Conservation (phyloP, 106 monocot species). For the Posidonia australis region DNA sequence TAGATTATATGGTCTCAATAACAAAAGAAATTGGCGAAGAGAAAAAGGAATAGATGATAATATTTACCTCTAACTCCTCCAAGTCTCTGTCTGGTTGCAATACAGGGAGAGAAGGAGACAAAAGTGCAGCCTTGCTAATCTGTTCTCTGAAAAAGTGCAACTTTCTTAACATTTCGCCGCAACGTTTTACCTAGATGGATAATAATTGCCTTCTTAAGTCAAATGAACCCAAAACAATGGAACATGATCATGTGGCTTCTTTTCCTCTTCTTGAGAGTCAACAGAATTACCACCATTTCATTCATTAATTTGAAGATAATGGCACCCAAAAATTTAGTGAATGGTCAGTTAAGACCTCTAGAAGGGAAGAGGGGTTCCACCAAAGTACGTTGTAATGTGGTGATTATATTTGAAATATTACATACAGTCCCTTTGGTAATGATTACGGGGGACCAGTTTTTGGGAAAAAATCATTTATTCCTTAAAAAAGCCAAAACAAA, state of each 20-base stretch:
- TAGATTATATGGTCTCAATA: background rate
- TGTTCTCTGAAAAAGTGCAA: slow-evolving; percentile 82
- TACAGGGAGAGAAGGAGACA: slow-evolving; percentile 40
- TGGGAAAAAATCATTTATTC: no score
- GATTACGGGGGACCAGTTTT: no score
- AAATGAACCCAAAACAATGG: background rate
- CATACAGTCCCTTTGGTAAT: no score
- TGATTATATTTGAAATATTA: no score
- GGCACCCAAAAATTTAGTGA: no score
- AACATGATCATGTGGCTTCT: background rate
- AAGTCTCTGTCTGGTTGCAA: slow-evolving; percentile 64
- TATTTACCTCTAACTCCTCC: slow-evolving; percentile 75
- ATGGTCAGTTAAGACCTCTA: no score
- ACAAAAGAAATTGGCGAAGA: background rate
- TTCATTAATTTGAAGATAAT: no score
- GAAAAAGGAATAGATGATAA: background rate
- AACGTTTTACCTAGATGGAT: slow-evolving; percentile 69
- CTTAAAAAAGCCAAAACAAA: no score
- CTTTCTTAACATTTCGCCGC: slow-evolving; percentile 94
- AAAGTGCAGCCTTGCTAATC: slow-evolving; percentile 60
- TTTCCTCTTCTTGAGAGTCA: background rate
- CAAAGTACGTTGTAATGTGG: no score
- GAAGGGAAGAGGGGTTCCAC: no score
- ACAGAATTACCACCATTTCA: no score
- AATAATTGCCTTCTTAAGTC: background rate